Base-by-base conservation (phyloP, 495 filamentous ascomycete genomes). In the Lophiotrema nucula region DNA sequence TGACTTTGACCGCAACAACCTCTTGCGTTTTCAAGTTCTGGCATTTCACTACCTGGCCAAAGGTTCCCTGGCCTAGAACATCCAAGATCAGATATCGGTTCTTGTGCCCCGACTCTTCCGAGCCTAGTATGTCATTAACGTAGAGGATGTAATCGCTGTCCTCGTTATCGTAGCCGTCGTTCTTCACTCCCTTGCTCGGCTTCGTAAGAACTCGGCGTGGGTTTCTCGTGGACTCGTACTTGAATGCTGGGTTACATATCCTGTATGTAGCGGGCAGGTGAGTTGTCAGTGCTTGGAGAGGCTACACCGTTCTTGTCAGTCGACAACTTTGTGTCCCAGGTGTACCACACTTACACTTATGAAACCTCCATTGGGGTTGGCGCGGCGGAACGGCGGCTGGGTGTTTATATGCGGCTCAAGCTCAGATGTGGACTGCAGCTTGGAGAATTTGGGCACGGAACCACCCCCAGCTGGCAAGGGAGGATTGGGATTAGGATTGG, bases 31-130 rank as follows among this genome's bases (percentile, higher is more conserved):
- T 96, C 62, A 97, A 72, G 64, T 97, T 99, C 73, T 99, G 95
- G 71, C 95, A 99, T 75, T 99, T 99, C 44, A 99, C 95, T 13
- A 99, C 95, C 70, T 99, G 95, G n/a, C 95, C 95, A 67, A 99
- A 99, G 6, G 95, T 99, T 46, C 95, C 95, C 70, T 99, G 95
- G 37, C 95, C 95, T 33, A 99, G 82, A 12, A 99, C 95, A 73
- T 99, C 95, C 23, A 99, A 81, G 71, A 99, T 99, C 51, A 99
- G 82, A 69, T 97, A 99, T 42, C 95, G 88, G 64, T 99, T 99
- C 89, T 97, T 97, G 76, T 97, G 92, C 25, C 91, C 90, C 50
- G 91, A 90, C 70, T 99, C 95, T 72, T 99, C 95, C 23, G 93
- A 97, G 19, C 95, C 95, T 24, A 99, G 76, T 58, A 97, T 99